Conservation (phyloP, 306 rosid genomes). For the Begonia fuchsioides region DNA sequence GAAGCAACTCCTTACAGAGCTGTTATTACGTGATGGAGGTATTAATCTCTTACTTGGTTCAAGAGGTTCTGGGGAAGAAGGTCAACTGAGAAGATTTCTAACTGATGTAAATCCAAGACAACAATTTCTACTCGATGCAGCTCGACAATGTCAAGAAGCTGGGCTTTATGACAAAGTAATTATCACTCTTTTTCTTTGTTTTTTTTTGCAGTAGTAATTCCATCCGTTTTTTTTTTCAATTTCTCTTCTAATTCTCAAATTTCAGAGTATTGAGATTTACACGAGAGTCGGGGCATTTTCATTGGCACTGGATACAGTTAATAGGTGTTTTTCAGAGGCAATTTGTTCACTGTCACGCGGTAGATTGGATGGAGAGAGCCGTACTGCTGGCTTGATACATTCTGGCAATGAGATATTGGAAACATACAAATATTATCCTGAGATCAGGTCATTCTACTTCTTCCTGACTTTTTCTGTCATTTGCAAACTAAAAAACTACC, state of each 20-base stretch:
- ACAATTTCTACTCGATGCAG: slow-evolving; percentile 86
- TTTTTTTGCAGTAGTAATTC: not conserved
- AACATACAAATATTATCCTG: slow-evolving; percentile 51
- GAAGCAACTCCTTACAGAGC: slow-evolving; percentile 87
- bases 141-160: slow-evolving; percentile 83
- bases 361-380: slow-evolving; percentile 88
- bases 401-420: slow-evolving; percentile 93
- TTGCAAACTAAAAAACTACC: no score
- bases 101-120: slow-evolving; percentile 58
- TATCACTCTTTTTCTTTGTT: slow-evolving; percentile 1
- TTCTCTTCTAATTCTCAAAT: not conserved
- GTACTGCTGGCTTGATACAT: slow-evolving; percentile 70
- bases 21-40: slow-evolving; percentile 77
- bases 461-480: not conserved
- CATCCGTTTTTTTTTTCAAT: not conserved
- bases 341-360: slow-evolving; percentile 85
- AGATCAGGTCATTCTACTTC: slow-evolving; percentile 45
- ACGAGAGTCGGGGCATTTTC: slow-evolving; percentile 93
- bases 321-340: slow-evolving; percentile 92
- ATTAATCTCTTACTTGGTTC: slow-evolving; percentile 79
- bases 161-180: slow-evolving; percentile 83
- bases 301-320: slow-evolving; percentile 81
- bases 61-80: slow-evolving; percentile 94
- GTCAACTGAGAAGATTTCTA: slow-evolving; percentile 72
- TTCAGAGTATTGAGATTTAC: slow-evolving; percentile 87